These are phyloP conservation scores for Adansonia gregorii DNA, from an alignment of 441 rosid species.

Conservation along the genomic window DNA sequence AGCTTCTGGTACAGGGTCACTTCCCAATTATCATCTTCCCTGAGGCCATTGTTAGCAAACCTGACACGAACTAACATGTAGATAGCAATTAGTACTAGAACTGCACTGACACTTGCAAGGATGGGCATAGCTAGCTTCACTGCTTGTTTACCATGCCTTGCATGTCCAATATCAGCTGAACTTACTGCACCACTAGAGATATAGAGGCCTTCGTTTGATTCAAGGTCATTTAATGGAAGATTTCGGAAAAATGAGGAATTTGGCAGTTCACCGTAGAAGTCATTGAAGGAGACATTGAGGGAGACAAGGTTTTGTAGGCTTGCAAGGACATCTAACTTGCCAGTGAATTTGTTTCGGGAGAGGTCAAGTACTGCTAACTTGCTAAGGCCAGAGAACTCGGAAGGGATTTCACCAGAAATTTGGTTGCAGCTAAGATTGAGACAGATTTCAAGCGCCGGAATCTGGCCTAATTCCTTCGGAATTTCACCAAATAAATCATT, in stretches of 20 bases:
- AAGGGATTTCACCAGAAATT: conserved; percentile 69
- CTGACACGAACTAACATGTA: conserved; percentile 57
- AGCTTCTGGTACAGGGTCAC: conserved; percentile 82
- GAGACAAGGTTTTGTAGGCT: conserved; percentile 80
- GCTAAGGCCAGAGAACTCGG: conserved; percentile 65
- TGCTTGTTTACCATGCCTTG: conserved; percentile 50
- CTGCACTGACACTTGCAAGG: conserved; percentile 67
- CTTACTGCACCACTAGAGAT: conserved; percentile 48
- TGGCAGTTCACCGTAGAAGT: conserved; percentile 80
- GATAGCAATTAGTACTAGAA: conserved; percentile 59
- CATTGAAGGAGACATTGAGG: conserved; percentile 83
- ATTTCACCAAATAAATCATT: conserved; percentile 71
- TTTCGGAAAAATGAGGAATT: conserved; percentile 71
- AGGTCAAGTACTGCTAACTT: conserved; percentile 80
- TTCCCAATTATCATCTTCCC: conserved; percentile 66
- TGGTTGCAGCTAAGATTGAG: conserved; percentile 83
- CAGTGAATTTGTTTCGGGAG: conserved; percentile 74
- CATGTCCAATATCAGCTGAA: conserved; percentile 43
- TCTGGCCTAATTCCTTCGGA: conserved; percentile 69
- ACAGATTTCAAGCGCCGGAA: conserved; percentile 76
- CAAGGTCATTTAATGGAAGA: conserved; percentile 72
- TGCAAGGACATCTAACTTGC: conserved; percentile 61
- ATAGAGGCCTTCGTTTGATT: conserved; percentile 69
- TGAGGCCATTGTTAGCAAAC: conserved; percentile 36
- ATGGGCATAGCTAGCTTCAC: conserved; percentile 64